Base-by-base conservation (phyloP, 1,284 basidiomycete species). In the Sporisorium iseilematis-ciliati region DNA sequence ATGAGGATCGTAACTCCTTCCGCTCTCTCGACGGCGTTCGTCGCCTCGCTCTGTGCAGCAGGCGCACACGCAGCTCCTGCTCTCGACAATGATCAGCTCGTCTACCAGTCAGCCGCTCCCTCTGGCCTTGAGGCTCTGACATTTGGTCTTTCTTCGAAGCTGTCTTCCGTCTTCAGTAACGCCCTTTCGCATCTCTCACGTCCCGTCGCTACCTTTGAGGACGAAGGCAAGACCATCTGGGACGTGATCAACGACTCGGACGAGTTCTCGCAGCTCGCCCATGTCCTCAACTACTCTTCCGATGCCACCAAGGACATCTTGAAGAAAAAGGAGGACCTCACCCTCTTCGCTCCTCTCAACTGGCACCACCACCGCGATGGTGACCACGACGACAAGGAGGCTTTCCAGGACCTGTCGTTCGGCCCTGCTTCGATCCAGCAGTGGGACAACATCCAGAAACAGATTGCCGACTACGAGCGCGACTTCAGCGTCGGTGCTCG, bases 321-420 rank as follows among this genome's bases (percentile, higher is more conserved):
- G 31, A 66, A 74, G 55, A 69, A 70, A 42, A 65, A 71, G 23
- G n/a, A 72, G 21, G 46, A 57, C 20, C 58, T 81, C 10, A 81
- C 79, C 46, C 57, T 81, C 50, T 75, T 81, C 38, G 77, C 79
- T 11, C 79, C 79, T 31, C 60, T 78, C 67, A 76, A 81, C 65
- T 80, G 78, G 78, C 73, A 78, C 51, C 68, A 70, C 43, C 64
- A 72, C 40, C 59, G 69, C 20, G 65, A 57, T 12, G 46, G 57
- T 23, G 66, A 48, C 48, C 60, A 62, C 10, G 52, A 48, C 23
- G 68, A 69, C 25, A 40, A 62, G 21, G 65, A 65, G 18, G 65
- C 58, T 12, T 54, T 53, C 57, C 41, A 56, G 5, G 41, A 59
- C 26, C 7, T 49, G 11, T 57, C 65, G 8, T 65, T 65, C n/a